Conservation (phyloP, 257 asterid genomes). For the Cynanchum wilfordii region DNA sequence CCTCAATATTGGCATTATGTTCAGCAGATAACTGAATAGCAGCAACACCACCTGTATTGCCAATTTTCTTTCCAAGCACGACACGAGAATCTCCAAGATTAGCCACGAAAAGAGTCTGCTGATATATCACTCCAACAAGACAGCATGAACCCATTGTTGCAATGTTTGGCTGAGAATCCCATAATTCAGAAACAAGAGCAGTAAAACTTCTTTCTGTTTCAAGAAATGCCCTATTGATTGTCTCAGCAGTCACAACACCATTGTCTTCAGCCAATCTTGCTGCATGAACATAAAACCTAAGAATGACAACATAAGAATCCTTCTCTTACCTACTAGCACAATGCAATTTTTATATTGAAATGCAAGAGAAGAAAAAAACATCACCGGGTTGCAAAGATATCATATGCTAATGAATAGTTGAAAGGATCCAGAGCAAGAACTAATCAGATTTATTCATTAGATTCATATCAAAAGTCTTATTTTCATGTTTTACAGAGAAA, state of each 20-base stretch:
- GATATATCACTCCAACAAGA: slow-evolving; percentile 41
- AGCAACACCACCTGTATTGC: slow-evolving; percentile 28
- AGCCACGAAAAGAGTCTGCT: slow-evolving; percentile 37
- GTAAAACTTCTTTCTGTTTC: slow-evolving; percentile 35
- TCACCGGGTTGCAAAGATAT: background rate
- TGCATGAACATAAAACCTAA: slow-evolving; percentile 30
- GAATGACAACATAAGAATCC: slow-evolving; percentile 24
- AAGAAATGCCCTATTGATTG: slow-evolving; percentile 28
- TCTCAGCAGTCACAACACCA: slow-evolving; percentile 30
- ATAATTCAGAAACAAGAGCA: slow-evolving; percentile 27
- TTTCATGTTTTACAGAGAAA: background rate
- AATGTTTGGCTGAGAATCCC: slow-evolving; percentile 50
- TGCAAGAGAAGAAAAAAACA: background rate
- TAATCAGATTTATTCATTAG: background rate
- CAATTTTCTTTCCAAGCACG: slow-evolving; percentile 34
- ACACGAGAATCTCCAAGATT: slow-evolving; percentile 41
- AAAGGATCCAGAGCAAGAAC: background rate
- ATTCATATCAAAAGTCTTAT: background rate
- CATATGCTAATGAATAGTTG: background rate
- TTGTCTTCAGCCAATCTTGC: slow-evolving; percentile 27
- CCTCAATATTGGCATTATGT: slow-evolving; percentile 35
- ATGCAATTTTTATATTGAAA: slow-evolving; percentile 3
- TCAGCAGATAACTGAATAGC: slow-evolving; percentile 34
- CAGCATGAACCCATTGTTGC: slow-evolving; percentile 91
- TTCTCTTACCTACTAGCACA: slow-evolving; percentile 10